Conservation (phyloP, 2,329 filamentous ascomycete genomes). For the Neospermospora avenae region DNA sequence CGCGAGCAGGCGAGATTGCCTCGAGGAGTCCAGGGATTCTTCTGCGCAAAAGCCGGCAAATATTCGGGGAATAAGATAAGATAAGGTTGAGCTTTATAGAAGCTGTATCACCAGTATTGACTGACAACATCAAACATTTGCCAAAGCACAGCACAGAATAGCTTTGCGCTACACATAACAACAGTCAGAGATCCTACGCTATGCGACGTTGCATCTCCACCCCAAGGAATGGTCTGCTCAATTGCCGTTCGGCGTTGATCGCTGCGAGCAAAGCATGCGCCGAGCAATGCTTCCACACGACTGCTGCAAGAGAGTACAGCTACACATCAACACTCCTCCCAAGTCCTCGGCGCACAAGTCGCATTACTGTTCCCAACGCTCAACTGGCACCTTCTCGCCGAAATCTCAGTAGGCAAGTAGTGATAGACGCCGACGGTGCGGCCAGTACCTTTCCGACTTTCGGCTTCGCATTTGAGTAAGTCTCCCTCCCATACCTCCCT, state of each 20-base stretch:
- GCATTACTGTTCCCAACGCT: too few relatives aligned
- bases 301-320: neutral
- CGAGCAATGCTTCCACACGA: neutral
- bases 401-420: neutral
- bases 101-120: neutral
- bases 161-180: neutral
- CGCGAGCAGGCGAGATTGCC: neutral
- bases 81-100: neutral
- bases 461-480: slow-evolving; percentile 56
- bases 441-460: slow-evolving; percentile 38
- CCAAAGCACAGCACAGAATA: too few relatives aligned
- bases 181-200: neutral
- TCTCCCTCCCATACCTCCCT: neutral
- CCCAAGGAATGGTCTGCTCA: neutral
- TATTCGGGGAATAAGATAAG: neutral
- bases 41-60: neutral
- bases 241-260: too few relatives aligned
- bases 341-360: neutral
- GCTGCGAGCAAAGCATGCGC: neutral
- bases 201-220: neutral
- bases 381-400: neutral
- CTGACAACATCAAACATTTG: too few relatives aligned
- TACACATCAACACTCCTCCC: neutral
- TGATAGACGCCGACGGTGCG: neutral
- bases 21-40: neutral